Evolutionary conservation across 192 early-diverging fungal species (phyloP), one percentile per base, ranked within the genome.

Genomic region (Linnemannia zychae): DNA sequence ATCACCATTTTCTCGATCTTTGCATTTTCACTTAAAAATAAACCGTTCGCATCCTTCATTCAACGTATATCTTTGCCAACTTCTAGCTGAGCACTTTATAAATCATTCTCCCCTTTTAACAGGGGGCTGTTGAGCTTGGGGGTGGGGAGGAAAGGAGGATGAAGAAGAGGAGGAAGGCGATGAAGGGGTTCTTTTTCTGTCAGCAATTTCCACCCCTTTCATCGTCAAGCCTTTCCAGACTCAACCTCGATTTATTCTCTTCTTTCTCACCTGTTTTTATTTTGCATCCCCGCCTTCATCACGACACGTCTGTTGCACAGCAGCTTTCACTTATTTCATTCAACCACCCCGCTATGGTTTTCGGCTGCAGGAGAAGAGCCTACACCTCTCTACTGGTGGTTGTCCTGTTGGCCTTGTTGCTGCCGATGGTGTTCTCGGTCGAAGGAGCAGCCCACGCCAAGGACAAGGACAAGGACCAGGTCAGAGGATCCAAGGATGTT

Each of bases 1-100:
- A 16, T 15, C 2, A 11, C 11, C 20, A 20, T 40, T 47, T 71
- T 71, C 44, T 71, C 31, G 4, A 12, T 48, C 31, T 71, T 24
- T 47, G 70, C 70, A 71, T 71, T 47, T 48, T 40, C 70, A 33
- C 24, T 48, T 34, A 67, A 76, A 53, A 37, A 53, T 53, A 24
- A 67, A 33, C 28, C 22, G 12, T 33, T 74, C 47, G 70, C 47
- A 72, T 36, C 72, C 17, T 60, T 20, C 34, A 37, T 63, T 63
- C 57, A 31, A 31, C 24, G 24, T 34, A 13, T 20, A 52, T 36
- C 34, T 36, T 34, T 48, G 12, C 49, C 18, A 53, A 16, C 53
- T 1, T 5, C 57, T 24, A 13, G 24, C 31, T 63, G 28, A 15
- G 4, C 57, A 44, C 28, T 63, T 63, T 63, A 11, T 63, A 16